phyloP scores from a whole-genome alignment of 2,329 filamentous ascomycete species.

The Verticillium tricorpus region DNA sequence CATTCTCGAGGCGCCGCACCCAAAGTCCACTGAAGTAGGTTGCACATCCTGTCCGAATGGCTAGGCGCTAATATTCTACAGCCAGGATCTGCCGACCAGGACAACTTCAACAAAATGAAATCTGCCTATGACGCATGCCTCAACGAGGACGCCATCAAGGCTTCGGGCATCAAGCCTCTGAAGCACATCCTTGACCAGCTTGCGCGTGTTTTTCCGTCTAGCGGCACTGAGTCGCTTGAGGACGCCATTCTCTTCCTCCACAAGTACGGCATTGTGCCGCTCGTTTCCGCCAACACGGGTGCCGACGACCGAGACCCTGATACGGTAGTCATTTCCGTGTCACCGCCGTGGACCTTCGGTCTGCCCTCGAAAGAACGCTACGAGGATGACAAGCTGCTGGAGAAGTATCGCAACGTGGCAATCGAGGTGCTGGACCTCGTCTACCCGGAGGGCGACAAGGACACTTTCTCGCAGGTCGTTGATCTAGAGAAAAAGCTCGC shows the following conservation, averaged over 20 bases:
- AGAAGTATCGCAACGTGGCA: constrained; percentile 38
- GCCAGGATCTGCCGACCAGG: constrained; percentile 44
- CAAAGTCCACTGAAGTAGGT: constrained; percentile 17
- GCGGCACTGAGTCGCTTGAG: constrained; percentile 22
- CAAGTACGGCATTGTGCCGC: constrained; percentile 36
- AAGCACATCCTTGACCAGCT: constrained; percentile 45
- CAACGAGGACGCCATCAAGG: constrained; percentile 52
- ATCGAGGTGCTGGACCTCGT: constrained; percentile 21
- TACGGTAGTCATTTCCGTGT: constrained; percentile 28
- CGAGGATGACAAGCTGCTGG: constrained; percentile 46
- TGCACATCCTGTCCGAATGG: constrained; percentile 42
- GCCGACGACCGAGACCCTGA: constrained; percentile 40
- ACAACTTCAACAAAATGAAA: constrained; percentile 65
- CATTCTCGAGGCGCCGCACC: constrained; percentile 57
- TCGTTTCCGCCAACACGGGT: constrained; percentile 29
- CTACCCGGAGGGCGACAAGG: constrained; percentile 28
- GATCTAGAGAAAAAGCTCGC: constrained; percentile 59
- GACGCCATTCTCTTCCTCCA: constrained; percentile 43
- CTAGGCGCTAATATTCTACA: constrained; percentile 17
- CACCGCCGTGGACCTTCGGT: constrained; percentile 48
- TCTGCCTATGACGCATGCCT: constrained; percentile 62
- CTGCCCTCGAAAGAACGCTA: constrained; percentile 60
- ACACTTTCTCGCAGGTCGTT: constrained; percentile 38
- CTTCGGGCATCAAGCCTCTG: constrained; percentile 52
- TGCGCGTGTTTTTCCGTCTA: constrained; percentile 16